A percentile compares a stretch with the other conserved stretches of the same genome.
Evolutionary conservation across 306 rosid species (phyloP).

Genomic region (Cucumis sativus): Cucumber_9930_V3 NC_026655.2:3343501-3344000

Average conservation of each 20-base stretch:
- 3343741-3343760: conserved; percentile 67
- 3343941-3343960: conserved; percentile 66
- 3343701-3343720: conserved; percentile 54
- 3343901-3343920: conserved; percentile 44
- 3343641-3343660: conserved; percentile 66
- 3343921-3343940: conserved; percentile 55
- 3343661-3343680: conserved; percentile 73
- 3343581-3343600: conserved; percentile 55
- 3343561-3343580: conserved; percentile 63
- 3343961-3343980: conserved; percentile 73
- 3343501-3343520: background rate
- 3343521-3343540: background rate
- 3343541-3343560: background rate
- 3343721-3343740: conserved; percentile 88
- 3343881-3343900: conserved; percentile 89
- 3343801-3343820: background rate
- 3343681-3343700: conserved; percentile 55
- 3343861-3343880: conserved; percentile 94
- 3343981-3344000: conserved; percentile 82
- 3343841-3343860: conserved; percentile 35
- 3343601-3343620: conserved; percentile 63
- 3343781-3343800: background rate
- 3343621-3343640: conserved; percentile 86
- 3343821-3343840: background rate
- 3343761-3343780: background rate